Base-by-base conservation (phyloP, 768 basidiomycete genomes). In the Termitomyces sp. region DNA sequence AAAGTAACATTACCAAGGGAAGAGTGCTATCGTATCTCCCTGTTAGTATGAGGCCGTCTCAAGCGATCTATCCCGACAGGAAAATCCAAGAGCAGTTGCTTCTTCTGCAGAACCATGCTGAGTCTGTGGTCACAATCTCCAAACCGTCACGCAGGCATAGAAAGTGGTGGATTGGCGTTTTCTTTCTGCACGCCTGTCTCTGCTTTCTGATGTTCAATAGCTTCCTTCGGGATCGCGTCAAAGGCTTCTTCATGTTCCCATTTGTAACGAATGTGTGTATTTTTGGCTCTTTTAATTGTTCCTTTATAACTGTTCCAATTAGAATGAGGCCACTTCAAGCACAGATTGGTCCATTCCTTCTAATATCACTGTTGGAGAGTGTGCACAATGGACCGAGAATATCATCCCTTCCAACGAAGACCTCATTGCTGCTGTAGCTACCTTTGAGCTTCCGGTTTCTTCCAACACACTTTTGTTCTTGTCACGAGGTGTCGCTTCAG, bases 391-490 rank as follows among this genome's bases (percentile, higher is more conserved):
- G 64, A 18, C 24, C 18, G 58, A 54, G 33, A 47, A 43, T 14
- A 42, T 10, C 20, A 8, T 14, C 44, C 38, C 53, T 33, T 33
- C 30, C 16, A 36, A 18, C 3, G 26, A 26, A 28, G 32, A 51
- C 6, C 46, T 40, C 30, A 44, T 51, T 57, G 40, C 58, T 49
- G 52, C 64, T 35, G 47, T 61, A 20, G 59, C 65, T 14, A 56
- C 38, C 20, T 65, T 69, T 48, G 57, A 67, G 45, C 59, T 73
- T 2, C 71, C 72, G 6, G 47, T 69, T 26, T 64, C 63, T 4
- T 60, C 69, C 0, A 67, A 69, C 6, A 59, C 64, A 2, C 63
- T 73, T 6, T 69, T 73, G 52, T 48, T 74, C 28, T 46, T 72
- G 7, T 65, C 75, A 1, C 65, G 70, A 22, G 73, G 73, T 0